Percentiles rank a stretch among this genome's conserved stretches.
phyloP scores from a whole-genome alignment of 1,284 basidiomycete species.

The Sporisorium iseilematis-ciliati region DNA sequence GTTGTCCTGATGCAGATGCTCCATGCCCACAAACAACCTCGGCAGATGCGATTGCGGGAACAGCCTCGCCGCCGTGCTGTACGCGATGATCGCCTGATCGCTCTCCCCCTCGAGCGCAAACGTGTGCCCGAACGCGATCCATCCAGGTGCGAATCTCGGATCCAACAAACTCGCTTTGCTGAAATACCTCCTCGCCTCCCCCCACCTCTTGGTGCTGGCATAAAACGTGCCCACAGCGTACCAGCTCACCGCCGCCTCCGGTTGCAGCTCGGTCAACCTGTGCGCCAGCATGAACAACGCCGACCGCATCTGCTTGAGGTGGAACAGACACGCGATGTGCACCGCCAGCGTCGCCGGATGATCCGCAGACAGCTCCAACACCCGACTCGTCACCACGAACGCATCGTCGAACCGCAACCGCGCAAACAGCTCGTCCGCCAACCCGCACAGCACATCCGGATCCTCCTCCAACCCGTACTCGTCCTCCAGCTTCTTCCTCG shows the following conservation, averaged over 20 bases:
- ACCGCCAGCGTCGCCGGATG: constrained; percentile 77
- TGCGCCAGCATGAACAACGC: constrained; percentile 95
- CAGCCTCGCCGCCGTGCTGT: constrained; percentile 93
- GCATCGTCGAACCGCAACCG: constrained; percentile 94
- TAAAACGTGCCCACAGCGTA: constrained; percentile 99
- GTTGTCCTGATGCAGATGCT: constrained; percentile 91
- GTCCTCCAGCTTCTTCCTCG: constrained; percentile 77
- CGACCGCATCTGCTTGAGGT: constrained; percentile 88
- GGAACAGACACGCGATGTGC: constrained; percentile 97
- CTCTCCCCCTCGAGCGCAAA: constrained; percentile 96
- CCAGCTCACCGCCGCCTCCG: constrained; percentile 92
- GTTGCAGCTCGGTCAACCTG: constrained; percentile 88
- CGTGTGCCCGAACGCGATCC: constrained; percentile 97
- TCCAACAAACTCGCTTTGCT: constrained; percentile 96
- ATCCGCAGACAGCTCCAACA: constrained; percentile 57
- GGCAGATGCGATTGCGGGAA: constrained; percentile 95
- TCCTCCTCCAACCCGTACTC: constrained; percentile 79
- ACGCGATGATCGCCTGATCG: constrained; percentile 96
- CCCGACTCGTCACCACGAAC: constrained; percentile 79
- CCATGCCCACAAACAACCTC: constrained; percentile 96
- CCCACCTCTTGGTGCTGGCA: constrained; percentile 81
- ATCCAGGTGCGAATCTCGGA: constrained; percentile 92
- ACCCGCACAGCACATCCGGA: constrained; percentile 89
- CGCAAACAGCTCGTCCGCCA: constrained; percentile 89
- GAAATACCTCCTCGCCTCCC: constrained; percentile 66